A percentile compares a stretch with the other conserved stretches of the same genome.
Evolutionary conservation across 139 green algal genomes (phyloP).

Genomic region (Mesotaenium endlicherianum): DNA sequence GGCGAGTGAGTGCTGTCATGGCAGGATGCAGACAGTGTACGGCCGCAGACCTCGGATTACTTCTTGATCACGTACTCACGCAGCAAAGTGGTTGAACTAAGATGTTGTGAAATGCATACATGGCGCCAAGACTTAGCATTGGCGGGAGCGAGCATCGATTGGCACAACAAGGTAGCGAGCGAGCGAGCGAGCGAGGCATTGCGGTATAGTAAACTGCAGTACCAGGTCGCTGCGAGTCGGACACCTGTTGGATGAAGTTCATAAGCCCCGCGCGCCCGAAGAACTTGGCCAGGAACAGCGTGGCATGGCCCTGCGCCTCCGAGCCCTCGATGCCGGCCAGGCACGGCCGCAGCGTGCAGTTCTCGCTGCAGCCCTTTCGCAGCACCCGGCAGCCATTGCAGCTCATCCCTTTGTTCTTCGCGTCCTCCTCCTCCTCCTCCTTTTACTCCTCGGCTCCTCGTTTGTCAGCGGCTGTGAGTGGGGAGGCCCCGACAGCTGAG

Average conservation of each 20-base stretch:
- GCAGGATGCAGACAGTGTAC: too few relatives aligned
- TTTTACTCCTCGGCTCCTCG: too few relatives aligned
- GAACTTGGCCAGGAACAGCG: constrained; percentile 51
- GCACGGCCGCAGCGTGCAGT: constrained; percentile 25
- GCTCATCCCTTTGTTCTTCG: constrained; percentile 50
- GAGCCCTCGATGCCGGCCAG: constrained; percentile 37
- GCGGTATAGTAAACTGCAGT: not conserved
- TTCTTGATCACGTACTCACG: too few relatives aligned
- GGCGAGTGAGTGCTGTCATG: too few relatives aligned
- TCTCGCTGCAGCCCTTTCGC: constrained; percentile 48
- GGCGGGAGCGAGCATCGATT: not conserved
- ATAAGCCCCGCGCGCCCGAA: constrained; percentile 49
- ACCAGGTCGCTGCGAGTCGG: constrained; percentile 37
- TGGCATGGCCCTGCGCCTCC: constrained; percentile 48
- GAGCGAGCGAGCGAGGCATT: not conserved
- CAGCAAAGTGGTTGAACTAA: too few relatives aligned
- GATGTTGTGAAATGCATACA: too few relatives aligned
- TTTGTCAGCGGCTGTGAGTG: too few relatives aligned
- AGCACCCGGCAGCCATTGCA: constrained; percentile 49
- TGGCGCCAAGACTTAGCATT: too few relatives aligned
- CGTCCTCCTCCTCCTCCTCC: too few relatives aligned
- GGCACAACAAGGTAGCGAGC: not conserved
- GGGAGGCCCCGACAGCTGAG: too few relatives aligned
- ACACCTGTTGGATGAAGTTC: constrained; percentile 29
- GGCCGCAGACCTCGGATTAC: too few relatives aligned